phyloP scores from a whole-genome alignment of 129 eudicot genomes.

The Ambrosia trifida region DNA sequence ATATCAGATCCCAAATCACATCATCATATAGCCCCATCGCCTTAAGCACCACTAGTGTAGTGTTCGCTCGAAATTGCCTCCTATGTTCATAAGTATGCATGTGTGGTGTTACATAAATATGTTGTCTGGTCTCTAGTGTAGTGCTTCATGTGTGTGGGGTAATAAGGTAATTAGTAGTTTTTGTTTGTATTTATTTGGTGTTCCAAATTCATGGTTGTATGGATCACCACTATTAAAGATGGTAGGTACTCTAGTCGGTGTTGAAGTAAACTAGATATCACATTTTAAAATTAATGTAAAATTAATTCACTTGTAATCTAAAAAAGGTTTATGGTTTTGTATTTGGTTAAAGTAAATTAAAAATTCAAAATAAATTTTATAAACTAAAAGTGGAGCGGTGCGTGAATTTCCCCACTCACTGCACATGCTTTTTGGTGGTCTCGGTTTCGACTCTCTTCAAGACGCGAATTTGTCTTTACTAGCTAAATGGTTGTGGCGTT shows the following conservation, averaged over 20 bases:
- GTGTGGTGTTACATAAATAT: neutral
- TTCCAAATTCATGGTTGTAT: neutral
- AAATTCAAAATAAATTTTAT: neutral
- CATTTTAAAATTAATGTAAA: neutral
- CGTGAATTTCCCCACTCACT: too few species aligned
- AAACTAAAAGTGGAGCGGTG: too few species aligned
- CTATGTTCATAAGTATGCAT: neutral
- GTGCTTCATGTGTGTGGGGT: neutral
- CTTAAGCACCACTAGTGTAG: neutral
- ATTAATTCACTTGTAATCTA: neutral
- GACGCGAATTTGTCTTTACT: too few species aligned
- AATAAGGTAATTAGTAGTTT: neutral
- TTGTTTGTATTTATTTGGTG: neutral
- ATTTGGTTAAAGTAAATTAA: neutral
- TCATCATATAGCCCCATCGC: neutral
- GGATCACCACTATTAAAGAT: neutral
- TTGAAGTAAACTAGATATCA: neutral
- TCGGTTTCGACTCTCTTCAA: too few species aligned
- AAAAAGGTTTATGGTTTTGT: neutral
- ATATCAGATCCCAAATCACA: neutral
- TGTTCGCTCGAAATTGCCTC: neutral
- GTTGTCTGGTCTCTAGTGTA: neutral
- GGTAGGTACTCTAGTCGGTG: neutral
- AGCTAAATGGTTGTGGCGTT: too few species aligned
- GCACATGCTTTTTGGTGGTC: too few species aligned